Percentiles rank a stretch among this genome's conserved stretches.
These are phyloP conservation scores for Fusarium sublunatum DNA, from an alignment of 2,329 filamentous ascomycete genomes.

Conservation along the genomic window DNA sequence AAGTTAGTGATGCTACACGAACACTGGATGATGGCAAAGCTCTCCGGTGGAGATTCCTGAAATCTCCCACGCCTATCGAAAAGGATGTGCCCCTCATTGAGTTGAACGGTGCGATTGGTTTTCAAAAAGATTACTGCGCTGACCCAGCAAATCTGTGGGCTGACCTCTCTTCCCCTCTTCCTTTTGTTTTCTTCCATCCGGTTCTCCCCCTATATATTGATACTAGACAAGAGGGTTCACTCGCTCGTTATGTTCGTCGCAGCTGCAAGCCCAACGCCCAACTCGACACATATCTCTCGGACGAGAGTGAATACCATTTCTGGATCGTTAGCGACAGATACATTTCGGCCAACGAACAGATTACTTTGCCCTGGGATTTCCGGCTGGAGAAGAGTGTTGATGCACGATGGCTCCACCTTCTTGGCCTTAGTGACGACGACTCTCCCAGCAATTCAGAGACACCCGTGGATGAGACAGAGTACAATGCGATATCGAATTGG, in stretches of 20 bases:
- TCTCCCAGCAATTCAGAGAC: constrained; percentile 60
- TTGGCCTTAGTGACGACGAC: constrained; percentile 73
- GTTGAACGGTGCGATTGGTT: constrained; percentile 80
- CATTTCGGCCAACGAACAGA: constrained; percentile 73
- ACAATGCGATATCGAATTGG: constrained; percentile 70
- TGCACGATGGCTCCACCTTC: constrained; percentile 66
- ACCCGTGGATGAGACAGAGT: constrained; percentile 69
- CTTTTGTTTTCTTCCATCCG: constrained; percentile 89
- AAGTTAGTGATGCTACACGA: constrained; percentile 61
- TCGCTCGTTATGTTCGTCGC: constrained; percentile 87
- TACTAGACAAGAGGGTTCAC: constrained; percentile 85
- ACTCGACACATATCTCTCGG: constrained; percentile 86
- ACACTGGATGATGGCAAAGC: constrained; percentile 49
- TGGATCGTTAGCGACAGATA: constrained; percentile 87
- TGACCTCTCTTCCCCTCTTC: constrained; percentile 71
- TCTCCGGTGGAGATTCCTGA: constrained; percentile 77
- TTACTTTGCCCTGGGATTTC: constrained; percentile 76
- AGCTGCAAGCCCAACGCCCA: constrained; percentile 93
- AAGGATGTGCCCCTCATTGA: constrained; percentile 72
- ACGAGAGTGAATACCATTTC: constrained; percentile 85
- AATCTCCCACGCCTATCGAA: constrained; percentile 61
- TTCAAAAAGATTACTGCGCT: constrained; percentile 77
- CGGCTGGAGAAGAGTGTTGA: constrained; percentile 67
- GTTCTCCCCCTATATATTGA: constrained; percentile 92
- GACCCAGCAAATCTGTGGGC: constrained; percentile 75